Evolutionary conservation across 2,329 filamentous ascomycete genomes (phyloP).

Genomic region (Thielaviopsis euricoi): DNA sequence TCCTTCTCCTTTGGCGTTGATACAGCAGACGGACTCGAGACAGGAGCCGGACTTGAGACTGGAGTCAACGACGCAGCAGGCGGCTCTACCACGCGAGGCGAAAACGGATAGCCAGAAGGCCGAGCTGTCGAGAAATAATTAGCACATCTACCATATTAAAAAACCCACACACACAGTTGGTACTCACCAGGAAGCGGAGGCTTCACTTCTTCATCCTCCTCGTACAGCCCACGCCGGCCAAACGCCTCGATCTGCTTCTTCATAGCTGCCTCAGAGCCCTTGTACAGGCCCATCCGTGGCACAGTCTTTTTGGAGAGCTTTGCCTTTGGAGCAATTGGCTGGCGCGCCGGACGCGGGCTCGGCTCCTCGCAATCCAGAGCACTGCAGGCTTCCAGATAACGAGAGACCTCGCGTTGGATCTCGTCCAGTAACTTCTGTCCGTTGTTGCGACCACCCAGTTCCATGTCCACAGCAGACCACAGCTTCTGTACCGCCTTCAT

Average conservation of each 20-base stretch:
- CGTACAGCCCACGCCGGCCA: background rate
- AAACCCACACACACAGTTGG: background rate
- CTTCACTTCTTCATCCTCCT: conserved; percentile 2
- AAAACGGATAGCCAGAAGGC: background rate
- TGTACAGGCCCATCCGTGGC: background rate
- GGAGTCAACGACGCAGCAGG: background rate
- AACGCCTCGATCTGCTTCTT: conserved; percentile 11
- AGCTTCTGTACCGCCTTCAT: conserved; percentile 59
- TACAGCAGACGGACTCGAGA: background rate
- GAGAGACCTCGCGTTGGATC: conserved; percentile 37
- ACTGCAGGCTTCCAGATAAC: conserved; percentile 42
- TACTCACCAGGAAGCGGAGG: conserved; percentile 4
- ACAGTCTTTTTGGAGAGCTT: background rate
- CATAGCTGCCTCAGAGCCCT: conserved; percentile 5
- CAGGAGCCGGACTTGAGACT: background rate
- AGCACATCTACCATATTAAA: background rate
- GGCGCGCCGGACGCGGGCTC: conserved; percentile 22
- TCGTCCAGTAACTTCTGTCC: conserved; percentile 34
- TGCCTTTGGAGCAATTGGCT: conserved; percentile 21
- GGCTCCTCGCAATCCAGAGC: conserved; percentile 12
- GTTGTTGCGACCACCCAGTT: conserved; percentile 27
- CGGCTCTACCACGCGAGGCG: background rate
- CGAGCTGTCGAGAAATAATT: background rate
- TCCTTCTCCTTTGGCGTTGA: background rate
- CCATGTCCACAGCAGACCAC: conserved; percentile 52